A percentile compares a stretch with the other conserved stretches of the same genome.
phyloP scores from a whole-genome alignment of 2,329 filamentous ascomycete genomes.

The Clonostachys byssicola region DNA sequence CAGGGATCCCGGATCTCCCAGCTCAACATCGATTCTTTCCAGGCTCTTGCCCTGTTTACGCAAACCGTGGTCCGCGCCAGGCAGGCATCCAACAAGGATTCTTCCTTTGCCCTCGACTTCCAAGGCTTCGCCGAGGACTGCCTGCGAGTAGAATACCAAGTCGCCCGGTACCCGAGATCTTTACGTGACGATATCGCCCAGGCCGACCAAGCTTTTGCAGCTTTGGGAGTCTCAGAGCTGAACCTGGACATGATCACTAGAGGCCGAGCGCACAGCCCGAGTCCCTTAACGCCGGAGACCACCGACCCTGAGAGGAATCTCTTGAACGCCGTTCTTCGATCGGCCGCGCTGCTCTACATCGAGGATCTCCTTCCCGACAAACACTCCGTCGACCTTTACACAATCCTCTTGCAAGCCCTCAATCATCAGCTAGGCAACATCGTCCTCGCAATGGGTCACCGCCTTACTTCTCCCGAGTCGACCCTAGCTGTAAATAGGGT shows the following conservation, averaged over 20 bases:
- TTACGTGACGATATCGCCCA: slow-evolving; percentile 11
- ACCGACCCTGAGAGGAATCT: slow-evolving; percentile 1
- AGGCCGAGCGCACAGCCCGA: no score
- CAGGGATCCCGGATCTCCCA: slow-evolving; percentile 11
- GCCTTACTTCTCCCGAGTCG: neutral
- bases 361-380: slow-evolving; percentile 24
- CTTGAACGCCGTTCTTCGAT: slow-evolving; percentile 19
- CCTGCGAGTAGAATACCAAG: slow-evolving; percentile 17
- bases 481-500: slow-evolving; percentile 1
- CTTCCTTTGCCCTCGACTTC: slow-evolving; percentile 15
- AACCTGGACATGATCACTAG: neutral
- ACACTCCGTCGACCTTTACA: slow-evolving; percentile 21
- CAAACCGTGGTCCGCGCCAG: slow-evolving; percentile 13
- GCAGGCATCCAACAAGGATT: slow-evolving; percentile 1
- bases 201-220: neutral
- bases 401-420: slow-evolving; percentile 18
- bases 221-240: neutral
- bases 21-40: slow-evolving; percentile 13
- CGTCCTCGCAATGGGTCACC: slow-evolving; percentile 1
- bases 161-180: slow-evolving; percentile 16
- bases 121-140: slow-evolving; percentile 22
- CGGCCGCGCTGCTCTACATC: slow-evolving; percentile 19
- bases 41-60: slow-evolving; percentile 16
- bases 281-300: neutral
- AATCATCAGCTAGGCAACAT: slow-evolving; percentile 11